Conservation (phyloP, 345 rosid genomes). For the Syzygium jambos region DNA sequence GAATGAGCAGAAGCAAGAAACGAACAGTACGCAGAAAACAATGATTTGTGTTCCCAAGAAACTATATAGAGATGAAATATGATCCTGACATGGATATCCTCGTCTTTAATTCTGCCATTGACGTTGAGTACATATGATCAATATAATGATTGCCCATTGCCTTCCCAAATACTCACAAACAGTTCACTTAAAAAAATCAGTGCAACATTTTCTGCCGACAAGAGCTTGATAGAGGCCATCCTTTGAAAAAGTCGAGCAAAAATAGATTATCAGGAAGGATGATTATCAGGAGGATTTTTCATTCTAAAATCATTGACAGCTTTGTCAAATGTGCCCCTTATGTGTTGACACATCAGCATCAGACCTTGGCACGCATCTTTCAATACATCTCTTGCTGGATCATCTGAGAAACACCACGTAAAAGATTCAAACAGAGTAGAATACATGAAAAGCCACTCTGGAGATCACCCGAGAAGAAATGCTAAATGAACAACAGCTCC, state of each 20-base stretch:
- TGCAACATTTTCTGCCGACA: not conserved
- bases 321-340: conserved; percentile 54
- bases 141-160: not conserved
- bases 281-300: not conserved
- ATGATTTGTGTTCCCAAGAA: not conserved
- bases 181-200: not conserved
- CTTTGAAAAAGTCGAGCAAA: not conserved
- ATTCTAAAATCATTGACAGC: conserved; percentile 30
- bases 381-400: conserved; percentile 69
- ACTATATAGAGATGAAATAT: not conserved
- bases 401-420: conserved; percentile 31
- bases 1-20: not conserved
- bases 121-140: not conserved
- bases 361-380: conserved; percentile 76
- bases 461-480: not conserved
- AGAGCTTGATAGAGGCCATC: not conserved
- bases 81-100: not conserved
- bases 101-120: not conserved
- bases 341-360: conserved; percentile 69
- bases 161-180: not conserved
- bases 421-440: not conserved
- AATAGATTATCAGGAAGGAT: not conserved
- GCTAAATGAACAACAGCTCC: not conserved
- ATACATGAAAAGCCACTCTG: not conserved
- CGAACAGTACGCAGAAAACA: not conserved